These are phyloP conservation scores for Populus tremula DNA, from an alignment of 345 rosid genomes.

Conservation along the genomic window DNA sequence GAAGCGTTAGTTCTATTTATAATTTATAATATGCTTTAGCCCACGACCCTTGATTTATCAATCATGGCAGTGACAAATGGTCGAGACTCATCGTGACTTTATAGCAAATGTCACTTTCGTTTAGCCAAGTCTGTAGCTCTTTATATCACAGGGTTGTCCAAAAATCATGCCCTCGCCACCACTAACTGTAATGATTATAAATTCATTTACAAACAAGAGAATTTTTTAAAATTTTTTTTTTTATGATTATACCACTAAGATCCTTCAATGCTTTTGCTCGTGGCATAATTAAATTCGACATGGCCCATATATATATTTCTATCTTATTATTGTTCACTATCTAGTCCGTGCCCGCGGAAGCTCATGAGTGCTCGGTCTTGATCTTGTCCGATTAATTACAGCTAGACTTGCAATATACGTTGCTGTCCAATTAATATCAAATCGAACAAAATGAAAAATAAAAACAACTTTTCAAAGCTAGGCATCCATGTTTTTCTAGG, in stretches of 20 bases:
- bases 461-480: no score
- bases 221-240: not conserved
- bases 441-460: no score
- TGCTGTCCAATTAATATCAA: not conserved
- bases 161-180: constrained; percentile 26
- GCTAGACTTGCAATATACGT: not conserved
- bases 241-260: constrained; percentile 8
- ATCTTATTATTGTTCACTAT: not conserved
- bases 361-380: not conserved
- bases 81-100: constrained; percentile 4
- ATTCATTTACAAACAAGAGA: constrained; percentile 2
- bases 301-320: constrained; percentile 18
- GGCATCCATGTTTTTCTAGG: no score
- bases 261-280: constrained; percentile 36
- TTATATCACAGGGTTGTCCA: not conserved
- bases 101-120: constrained; percentile 22
- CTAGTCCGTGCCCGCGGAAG: constrained; percentile 7
- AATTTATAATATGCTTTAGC: not conserved
- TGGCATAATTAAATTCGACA: not conserved
- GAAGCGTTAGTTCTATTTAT: no score
- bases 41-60: not conserved
- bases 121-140: not conserved
- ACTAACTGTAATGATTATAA: constrained; percentile 26
- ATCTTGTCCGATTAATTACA: not conserved
- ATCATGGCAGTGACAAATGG: constrained; percentile 8